Percentiles rank a stretch among this genome's conserved stretches.
Evolutionary conservation across 73 alveolate genomes (phyloP).

Genomic region (Paramecium caudatum): DNA sequence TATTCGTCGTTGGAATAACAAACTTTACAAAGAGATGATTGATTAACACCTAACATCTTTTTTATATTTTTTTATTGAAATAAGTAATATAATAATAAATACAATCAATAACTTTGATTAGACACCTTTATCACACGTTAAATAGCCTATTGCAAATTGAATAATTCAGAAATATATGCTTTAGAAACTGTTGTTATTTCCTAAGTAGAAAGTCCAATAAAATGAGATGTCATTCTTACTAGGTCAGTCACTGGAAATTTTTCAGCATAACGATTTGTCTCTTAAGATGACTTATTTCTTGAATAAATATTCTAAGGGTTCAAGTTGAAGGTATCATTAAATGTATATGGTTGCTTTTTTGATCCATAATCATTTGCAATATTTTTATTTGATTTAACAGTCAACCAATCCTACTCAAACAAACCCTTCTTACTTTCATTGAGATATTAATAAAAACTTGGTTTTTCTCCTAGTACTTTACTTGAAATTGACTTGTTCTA

Average conservation of each 20-base stretch:
- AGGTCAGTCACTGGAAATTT: slow-evolving; percentile 7
- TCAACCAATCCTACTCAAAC: not conserved
- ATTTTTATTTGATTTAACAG: no score
- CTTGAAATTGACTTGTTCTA: not conserved
- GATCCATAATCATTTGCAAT: not conserved
- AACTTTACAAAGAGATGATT: no score
- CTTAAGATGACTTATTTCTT: not conserved
- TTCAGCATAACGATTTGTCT: not conserved
- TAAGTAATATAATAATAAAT: no score
- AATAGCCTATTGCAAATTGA: not conserved
- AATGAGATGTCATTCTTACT: slow-evolving; percentile 50
- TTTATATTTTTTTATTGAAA: no score
- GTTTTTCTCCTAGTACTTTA: not conserved
- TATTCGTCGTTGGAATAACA: no score
- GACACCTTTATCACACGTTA: not conserved
- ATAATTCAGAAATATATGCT: not conserved
- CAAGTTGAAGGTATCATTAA: not conserved
- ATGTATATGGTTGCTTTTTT: not conserved
- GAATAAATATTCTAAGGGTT: not conserved
- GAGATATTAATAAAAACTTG: not conserved
- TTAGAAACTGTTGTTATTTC: not conserved
- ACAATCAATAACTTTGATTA: no score
- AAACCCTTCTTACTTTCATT: not conserved
- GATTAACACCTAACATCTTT: no score
- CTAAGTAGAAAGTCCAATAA: not conserved